These are phyloP conservation scores for Tolypocladium tropicale DNA, from an alignment of 2,329 filamentous ascomycete species.

Conservation along the genomic window DNA sequence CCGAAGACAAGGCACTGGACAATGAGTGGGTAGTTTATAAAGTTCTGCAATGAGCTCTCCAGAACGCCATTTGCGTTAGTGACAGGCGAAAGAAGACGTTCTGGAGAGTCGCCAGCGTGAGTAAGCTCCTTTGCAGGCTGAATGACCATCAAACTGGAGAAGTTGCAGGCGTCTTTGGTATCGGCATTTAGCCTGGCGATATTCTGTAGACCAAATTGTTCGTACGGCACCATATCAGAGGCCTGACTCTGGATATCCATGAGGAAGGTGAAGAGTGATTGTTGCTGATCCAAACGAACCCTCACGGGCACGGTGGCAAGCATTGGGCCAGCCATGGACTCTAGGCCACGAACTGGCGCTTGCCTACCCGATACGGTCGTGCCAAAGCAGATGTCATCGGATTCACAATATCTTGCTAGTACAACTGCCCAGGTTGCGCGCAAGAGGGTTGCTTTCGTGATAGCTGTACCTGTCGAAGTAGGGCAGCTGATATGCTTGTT, in stretches of 20 bases:
- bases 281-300: not conserved
- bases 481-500: too few species aligned
- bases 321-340: conserved; percentile 10
- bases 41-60: not conserved
- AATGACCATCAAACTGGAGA: not conserved
- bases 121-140: not conserved
- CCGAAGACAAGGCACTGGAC: not conserved
- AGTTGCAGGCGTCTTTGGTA: not conserved
- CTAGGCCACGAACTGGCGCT: conserved; percentile 10
- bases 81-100: too few species aligned
- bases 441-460: conserved; percentile 10
- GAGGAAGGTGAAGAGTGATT: conserved; percentile 6
- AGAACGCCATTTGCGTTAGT: too few species aligned
- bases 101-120: too few species aligned
- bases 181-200: conserved; percentile 1
- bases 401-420: conserved; percentile 6
- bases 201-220: conserved; percentile 9
- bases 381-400: conserved; percentile 14
- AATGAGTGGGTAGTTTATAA: conserved; percentile 3
- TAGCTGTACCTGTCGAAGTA: not conserved
- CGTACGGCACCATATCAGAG: conserved; percentile 6
- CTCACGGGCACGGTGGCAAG: conserved; percentile 10
- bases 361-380: conserved; percentile 12
- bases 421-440: conserved; percentile 19
- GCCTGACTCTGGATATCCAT: conserved; percentile 8